Evolutionary conservation across 139 green algal species (phyloP).

Genomic region (Volvox reticuliferus): DNA sequence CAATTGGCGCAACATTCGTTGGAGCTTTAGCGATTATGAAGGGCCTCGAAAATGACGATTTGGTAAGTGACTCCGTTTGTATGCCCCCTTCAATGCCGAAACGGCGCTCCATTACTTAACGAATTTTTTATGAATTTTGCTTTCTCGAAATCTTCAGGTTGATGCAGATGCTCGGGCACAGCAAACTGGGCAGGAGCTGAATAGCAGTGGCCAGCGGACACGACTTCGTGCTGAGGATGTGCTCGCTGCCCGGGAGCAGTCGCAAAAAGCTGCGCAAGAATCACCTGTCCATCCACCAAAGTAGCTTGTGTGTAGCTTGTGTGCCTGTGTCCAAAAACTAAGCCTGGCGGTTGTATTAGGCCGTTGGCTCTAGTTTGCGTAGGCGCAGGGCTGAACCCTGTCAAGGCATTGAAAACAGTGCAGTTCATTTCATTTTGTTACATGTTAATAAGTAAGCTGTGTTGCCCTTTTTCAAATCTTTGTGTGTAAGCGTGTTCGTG

Average conservation of each 20-base stretch:
- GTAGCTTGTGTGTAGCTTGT: background rate
- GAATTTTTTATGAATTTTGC: background rate
- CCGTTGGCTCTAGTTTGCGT: too few relatives aligned
- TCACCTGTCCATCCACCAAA: background rate
- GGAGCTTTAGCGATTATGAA: background rate
- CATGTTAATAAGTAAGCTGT: too few relatives aligned
- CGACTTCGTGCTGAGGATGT: slow-evolving; percentile 31
- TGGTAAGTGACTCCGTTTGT: background rate
- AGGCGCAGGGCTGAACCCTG: too few relatives aligned
- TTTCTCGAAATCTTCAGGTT: background rate
- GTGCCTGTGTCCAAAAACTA: too few relatives aligned
- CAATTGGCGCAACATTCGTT: slow-evolving; percentile 9
- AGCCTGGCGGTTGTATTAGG: too few relatives aligned
- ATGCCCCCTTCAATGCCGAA: background rate
- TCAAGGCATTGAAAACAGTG: too few relatives aligned
- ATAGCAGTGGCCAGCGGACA: background rate
- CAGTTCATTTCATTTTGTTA: too few relatives aligned
- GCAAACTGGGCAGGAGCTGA: background rate
- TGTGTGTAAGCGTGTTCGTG: too few relatives aligned
- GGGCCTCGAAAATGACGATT: background rate
- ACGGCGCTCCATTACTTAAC: background rate
- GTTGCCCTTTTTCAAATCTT: too few relatives aligned
- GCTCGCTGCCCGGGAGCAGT: background rate
- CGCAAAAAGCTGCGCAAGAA: background rate
- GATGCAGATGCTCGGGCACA: background rate